Percentiles rank a stretch among this genome's conserved stretches.
Conservation (phyloP, 2,329 filamentous ascomycete species). For the Sclerotiophoma versabilis region DNA sequence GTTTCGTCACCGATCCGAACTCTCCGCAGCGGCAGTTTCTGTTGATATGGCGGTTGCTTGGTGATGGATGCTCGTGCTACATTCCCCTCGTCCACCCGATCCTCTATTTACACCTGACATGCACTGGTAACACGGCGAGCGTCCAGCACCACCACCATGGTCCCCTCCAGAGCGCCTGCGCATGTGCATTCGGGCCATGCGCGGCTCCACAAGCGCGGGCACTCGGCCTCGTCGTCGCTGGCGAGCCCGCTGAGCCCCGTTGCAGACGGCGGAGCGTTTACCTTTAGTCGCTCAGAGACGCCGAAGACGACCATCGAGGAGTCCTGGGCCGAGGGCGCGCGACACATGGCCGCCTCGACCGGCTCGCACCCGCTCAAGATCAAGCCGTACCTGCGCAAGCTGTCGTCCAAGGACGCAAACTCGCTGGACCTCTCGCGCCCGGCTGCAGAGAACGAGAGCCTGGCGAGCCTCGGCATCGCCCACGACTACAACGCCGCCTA, state of each 20-base stretch:
- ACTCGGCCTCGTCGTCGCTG: constrained; percentile 50
- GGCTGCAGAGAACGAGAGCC: constrained; percentile 60
- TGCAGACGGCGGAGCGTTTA: constrained; percentile 35
- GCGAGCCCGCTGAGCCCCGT: constrained; percentile 45
- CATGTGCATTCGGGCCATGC: constrained; percentile 42
- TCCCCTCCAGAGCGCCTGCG: constrained; percentile 28
- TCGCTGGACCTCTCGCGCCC: constrained; percentile 64
- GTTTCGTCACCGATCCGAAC: constrained; percentile 21
- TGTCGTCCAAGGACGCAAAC: constrained; percentile 57
- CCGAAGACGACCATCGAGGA: constrained; percentile 46
- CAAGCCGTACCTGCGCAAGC: constrained; percentile 64
- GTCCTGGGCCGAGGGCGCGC: constrained; percentile 38
- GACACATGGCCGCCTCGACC: constrained; percentile 34
- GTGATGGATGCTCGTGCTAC: constrained; percentile 30
- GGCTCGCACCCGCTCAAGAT: constrained; percentile 52
- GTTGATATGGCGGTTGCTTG: constrained; percentile 30
- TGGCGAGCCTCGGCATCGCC: constrained; percentile 62
- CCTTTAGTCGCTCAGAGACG: constrained; percentile 45
- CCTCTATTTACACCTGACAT: constrained; percentile 24
- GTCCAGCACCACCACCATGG: constrained; percentile 27
- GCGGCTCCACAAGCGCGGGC: constrained; percentile 51
- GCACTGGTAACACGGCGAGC: constrained; percentile 22
- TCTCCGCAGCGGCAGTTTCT: constrained; percentile 11
- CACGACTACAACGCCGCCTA: constrained; percentile 50
- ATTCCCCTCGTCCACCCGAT: constrained; percentile 4